Conservation (phyloP, 179 eudicot genomes). For the Carnegiea gigantea region DNA sequence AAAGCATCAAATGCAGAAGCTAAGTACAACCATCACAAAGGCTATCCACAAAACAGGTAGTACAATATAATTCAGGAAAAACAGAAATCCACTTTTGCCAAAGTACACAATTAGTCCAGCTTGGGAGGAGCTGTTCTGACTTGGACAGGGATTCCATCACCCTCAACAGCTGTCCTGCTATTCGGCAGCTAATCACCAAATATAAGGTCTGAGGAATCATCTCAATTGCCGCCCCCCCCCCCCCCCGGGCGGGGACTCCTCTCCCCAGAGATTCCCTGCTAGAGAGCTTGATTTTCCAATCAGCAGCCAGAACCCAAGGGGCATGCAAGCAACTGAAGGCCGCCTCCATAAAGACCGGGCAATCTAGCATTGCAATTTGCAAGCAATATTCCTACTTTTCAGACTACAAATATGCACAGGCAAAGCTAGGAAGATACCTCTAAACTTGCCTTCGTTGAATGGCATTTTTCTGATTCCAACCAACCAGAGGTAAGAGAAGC, state of each 20-base stretch:
- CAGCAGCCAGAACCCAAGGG: not conserved
- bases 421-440: not conserved
- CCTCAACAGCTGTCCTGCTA: not conserved
- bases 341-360: no score
- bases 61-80: not conserved
- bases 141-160: not conserved
- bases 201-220: not conserved
- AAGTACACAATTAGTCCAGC: not conserved
- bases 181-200: not conserved
- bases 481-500: not conserved
- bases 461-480: not conserved
- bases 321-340: not conserved
- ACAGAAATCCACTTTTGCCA: not conserved
- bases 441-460: not conserved
- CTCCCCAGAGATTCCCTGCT: not conserved
- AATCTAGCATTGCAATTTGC: no score
- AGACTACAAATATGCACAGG: not conserved
- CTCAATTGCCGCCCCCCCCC: not conserved
- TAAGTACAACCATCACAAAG: slow-evolving; percentile 1
- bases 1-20: not conserved
- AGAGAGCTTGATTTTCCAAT: not conserved
- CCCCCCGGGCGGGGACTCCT: no score
- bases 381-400: not conserved
- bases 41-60: not conserved
- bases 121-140: not conserved